A percentile compares a stretch with the other conserved stretches of the same genome.
Conservation (phyloP, 75 land plant species). For the Gnetum montanum region DNA sequence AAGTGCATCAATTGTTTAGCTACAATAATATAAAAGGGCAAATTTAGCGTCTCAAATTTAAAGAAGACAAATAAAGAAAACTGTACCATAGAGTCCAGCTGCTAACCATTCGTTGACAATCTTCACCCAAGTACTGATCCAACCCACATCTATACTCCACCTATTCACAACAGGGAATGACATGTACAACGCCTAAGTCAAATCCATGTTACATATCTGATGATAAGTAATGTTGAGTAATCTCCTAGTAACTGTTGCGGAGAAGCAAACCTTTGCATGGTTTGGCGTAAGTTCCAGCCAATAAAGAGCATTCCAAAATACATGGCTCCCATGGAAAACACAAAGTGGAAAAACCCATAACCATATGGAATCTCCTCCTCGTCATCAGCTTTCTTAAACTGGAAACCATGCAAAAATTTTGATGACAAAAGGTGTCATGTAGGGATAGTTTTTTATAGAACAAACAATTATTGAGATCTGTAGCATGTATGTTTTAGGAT, state of each 20-base stretch:
- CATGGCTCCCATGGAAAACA: slow-evolving; percentile 24
- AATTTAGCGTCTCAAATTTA: too few species aligned
- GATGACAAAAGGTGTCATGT: too few species aligned
- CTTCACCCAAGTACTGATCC: slow-evolving; percentile 95
- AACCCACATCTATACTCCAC: slow-evolving; percentile 92
- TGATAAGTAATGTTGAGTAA: neutral
- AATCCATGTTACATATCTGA: too few species aligned
- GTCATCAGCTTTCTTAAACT: slow-evolving; percentile 54
- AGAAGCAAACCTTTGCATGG: slow-evolving; percentile 22
- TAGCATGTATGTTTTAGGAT: too few species aligned
- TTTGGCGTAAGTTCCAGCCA: slow-evolving; percentile 28
- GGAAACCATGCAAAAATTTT: slow-evolving; percentile 10
- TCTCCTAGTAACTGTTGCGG: neutral
- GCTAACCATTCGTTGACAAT: slow-evolving; percentile 85
- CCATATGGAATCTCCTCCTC: slow-evolving; percentile 48
- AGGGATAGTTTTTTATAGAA: too few species aligned
- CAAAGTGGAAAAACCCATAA: slow-evolving; percentile 30
- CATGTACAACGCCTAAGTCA: too few species aligned
- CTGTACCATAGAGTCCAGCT: slow-evolving; percentile 65
- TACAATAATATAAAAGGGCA: too few species aligned
- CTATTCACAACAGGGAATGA: too few species aligned
- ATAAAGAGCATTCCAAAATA: slow-evolving; percentile 25
- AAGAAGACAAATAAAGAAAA: too few species aligned
- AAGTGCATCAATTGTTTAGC: too few species aligned
- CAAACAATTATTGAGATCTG: too few species aligned